Evolutionary conservation across 495 filamentous ascomycete species (phyloP).

Genomic region (Penicillium dipodomyicola): DNA sequence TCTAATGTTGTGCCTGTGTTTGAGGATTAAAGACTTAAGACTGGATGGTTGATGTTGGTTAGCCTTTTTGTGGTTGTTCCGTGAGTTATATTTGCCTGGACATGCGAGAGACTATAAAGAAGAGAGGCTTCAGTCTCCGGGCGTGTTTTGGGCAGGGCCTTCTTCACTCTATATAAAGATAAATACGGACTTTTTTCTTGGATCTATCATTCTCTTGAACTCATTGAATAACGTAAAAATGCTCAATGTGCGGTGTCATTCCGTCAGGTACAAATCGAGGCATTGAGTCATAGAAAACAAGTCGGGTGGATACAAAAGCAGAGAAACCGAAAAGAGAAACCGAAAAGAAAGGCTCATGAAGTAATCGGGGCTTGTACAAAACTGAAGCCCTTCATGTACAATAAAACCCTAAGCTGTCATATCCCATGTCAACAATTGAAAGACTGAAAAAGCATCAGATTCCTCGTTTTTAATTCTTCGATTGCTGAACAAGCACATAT

Average conservation of each 20-base stretch:
- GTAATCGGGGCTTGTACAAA: neutral
- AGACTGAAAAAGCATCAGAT: neutral
- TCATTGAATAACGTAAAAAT: neutral
- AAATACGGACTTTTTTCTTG: neutral
- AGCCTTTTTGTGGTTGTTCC: neutral
- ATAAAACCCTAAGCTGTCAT: neutral
- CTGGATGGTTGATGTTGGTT: neutral
- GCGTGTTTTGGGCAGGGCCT: conserved; percentile 11
- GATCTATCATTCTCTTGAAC: neutral
- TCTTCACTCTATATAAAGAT: conserved; percentile 17
- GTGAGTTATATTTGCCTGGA: neutral
- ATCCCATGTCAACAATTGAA: neutral
- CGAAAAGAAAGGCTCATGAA: conserved; percentile 1
- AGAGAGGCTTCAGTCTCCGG: conserved; percentile 1
- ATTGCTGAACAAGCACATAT: neutral
- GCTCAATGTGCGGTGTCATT: neutral
- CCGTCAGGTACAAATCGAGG: neutral
- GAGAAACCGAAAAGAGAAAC: neutral
- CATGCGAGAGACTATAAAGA: neutral
- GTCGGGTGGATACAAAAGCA: neutral
- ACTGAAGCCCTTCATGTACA: neutral
- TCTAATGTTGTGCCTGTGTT: conserved; percentile 71
- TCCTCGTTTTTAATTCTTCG: no score
- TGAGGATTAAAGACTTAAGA: conserved; percentile 30
- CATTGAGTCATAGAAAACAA: neutral